Evolutionary conservation across 2,329 filamentous ascomycete species (phyloP), one percentile per base, ranked within the genome.

Genomic region (Cytospora schulzeri): DNA sequence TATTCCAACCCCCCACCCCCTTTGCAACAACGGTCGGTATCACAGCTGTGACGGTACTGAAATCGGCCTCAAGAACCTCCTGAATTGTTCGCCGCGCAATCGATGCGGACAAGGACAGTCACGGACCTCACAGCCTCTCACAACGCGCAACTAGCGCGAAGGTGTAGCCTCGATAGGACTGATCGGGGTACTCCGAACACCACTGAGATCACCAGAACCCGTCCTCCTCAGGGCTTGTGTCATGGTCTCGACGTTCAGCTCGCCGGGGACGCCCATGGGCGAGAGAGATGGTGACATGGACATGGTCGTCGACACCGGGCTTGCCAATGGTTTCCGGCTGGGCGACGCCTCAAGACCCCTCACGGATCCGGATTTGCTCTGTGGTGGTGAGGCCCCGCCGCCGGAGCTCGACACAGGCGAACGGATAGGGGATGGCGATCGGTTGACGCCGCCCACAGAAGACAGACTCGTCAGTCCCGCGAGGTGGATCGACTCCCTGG

Each of bases 181-280:
- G 38, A 81, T 77, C 4, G 86, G 85, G 59, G 80, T 77, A 75
- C 86, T 88, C 66, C 83, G 79, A 56, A 81, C 73, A 56, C 77
- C 79, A 69, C 81, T 81, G 64, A 97, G 78, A 74, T 97, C 94
- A 22, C 90, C 87, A 76, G 92, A 97, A 53, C 88, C 91, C 17
- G 93, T 96, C 75, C 91, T 89, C 73, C 91, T 84, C 72, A 97
- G 80, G 19, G 92, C 93, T 77, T 97, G 93, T 60, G 89, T 85
- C 93, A 97, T 96, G 4, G 93, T 97, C 81, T 97, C 93, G 69
- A 97, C 91, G 65, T 91, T 92, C 66, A 97, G 80, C 68, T 97
- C 93, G 29, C 88, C 85, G 24, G 52, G 56, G 26, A 62, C 45
- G 15, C 65, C 63, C 31, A 65, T 45, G 19, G 63, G 55, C 4